phyloP scores from a whole-genome alignment of 257 asterid species.

The Avicennia marina region DNA sequence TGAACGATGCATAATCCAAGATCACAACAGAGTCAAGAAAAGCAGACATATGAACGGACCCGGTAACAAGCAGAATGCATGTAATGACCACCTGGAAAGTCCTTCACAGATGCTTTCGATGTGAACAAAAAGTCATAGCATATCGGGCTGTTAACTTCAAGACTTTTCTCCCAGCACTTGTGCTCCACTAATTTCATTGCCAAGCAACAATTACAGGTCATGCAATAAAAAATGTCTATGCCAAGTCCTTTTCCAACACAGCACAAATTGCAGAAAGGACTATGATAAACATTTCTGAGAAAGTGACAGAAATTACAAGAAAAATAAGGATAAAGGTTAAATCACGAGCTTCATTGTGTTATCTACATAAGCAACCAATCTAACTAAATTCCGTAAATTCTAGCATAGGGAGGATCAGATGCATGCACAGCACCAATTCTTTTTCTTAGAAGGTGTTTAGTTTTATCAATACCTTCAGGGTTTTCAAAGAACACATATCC shows the following conservation, averaged over 20 bases:
- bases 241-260: too few relatives aligned
- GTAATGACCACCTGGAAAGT: conserved; percentile 95
- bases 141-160: conserved; percentile 90
- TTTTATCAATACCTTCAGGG: too few relatives aligned
- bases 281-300: conserved; percentile 79
- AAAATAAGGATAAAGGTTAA: neutral
- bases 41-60: conserved; percentile 33
- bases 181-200: conserved; percentile 71
- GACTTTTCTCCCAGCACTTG: conserved; percentile 94
- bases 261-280: conserved; percentile 98
- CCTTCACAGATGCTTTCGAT: conserved; percentile 82
- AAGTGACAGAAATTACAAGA: neutral
- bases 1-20: neutral
- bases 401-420: too few relatives aligned
- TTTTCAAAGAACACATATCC: too few relatives aligned
- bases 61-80: conserved; percentile 99
- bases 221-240: conserved; percentile 85
- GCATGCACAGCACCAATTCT: too few relatives aligned
- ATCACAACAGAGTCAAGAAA: neutral
- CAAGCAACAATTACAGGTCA: conserved; percentile 95
- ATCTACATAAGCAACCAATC: neutral
- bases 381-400: too few relatives aligned
- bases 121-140: conserved; percentile 93
- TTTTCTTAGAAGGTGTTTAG: too few relatives aligned
- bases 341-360: neutral